Evolutionary conservation across 2,329 filamentous ascomycete genomes (phyloP), one percentile per base, ranked within the genome.

Genomic region (Verticillium dahliae): DNA sequence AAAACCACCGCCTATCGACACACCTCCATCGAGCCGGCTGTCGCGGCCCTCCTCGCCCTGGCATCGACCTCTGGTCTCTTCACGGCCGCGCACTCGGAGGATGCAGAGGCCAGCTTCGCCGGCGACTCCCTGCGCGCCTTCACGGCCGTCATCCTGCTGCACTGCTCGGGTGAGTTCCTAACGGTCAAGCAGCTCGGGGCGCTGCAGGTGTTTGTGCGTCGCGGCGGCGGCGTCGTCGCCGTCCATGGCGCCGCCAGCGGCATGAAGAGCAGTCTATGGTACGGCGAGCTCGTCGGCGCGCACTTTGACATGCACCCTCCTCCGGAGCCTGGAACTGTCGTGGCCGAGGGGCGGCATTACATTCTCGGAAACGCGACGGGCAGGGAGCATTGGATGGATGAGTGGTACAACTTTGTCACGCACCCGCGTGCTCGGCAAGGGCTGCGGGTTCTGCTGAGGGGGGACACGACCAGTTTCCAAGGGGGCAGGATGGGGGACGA

Each of bases 381-480:
- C 57, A 62, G 27, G 3, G 52, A 66, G 45, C 56, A 67, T 52
- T 76, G 72, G 71, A 70, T 73, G 60, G 76, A 79, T 58, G 76
- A 79, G 66, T 79, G 75, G 75, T 79, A 79, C 67, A 77, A 77
- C 62, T 78, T 77, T 62, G 64, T 67, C 58, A n/a, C 60, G 37
- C 73, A 73, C 50, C 72, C 71, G 3, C 67, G 70, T 35, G 57
- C 52, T 3, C 68, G 68, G 31, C 55, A 58, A 3, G 67, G 67
- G 37, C 68, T 75, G 10, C 66, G 69, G 35, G 67, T 78, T 10
- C 67, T 79, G n/a, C 60, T 77, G 41, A 66, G 69, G 0, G 73
- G 74, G 33, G 73, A 75, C 56, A 74, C 77, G 65, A 62, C 62
- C 14, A 70, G 66, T 6, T 78, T 74, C 59, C 14, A 66, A 10